Conservation (phyloP, 371 early-diverging fungal genomes). For the Umbelopsis sp. region DNA sequence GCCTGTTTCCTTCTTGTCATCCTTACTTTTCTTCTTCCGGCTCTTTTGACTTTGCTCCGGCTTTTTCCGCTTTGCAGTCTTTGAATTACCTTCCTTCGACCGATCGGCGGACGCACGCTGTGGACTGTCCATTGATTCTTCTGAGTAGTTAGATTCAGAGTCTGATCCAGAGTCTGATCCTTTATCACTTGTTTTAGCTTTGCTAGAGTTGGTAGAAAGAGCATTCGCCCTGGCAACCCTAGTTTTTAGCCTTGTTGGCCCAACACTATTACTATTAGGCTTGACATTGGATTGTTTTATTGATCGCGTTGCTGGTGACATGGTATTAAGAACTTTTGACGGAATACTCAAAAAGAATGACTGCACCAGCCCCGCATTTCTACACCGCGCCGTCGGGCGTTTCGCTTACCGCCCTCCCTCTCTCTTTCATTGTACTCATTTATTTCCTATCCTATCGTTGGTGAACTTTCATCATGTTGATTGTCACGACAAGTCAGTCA, state of each 20-base stretch:
- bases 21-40: constrained; percentile 20
- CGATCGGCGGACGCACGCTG: neutral
- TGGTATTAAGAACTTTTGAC: neutral
- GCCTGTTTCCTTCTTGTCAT: constrained; percentile 30
- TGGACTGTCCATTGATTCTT: neutral
- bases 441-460: too few relatives aligned
- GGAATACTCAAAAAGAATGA: too few relatives aligned
- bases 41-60: neutral
- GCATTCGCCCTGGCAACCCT: neutral
- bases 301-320: neutral
- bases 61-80: constrained; percentile 1
- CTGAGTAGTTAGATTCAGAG: neutral
- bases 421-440: too few relatives aligned
- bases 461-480: too few relatives aligned
- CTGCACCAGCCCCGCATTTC: too few relatives aligned
- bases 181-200: neutral
- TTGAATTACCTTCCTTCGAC: too few relatives aligned
- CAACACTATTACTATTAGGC: constrained; percentile 8
- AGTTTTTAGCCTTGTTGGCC: neutral
- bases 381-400: too few relatives aligned
- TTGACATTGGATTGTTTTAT: constrained; percentile 12
- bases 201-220: neutral
- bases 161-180: neutral
- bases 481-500: too few relatives aligned
- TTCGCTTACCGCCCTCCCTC: too few relatives aligned